Conservation (phyloP, 805 yeast genomes). For the Lipomyces spencermartinsiae region DNA sequence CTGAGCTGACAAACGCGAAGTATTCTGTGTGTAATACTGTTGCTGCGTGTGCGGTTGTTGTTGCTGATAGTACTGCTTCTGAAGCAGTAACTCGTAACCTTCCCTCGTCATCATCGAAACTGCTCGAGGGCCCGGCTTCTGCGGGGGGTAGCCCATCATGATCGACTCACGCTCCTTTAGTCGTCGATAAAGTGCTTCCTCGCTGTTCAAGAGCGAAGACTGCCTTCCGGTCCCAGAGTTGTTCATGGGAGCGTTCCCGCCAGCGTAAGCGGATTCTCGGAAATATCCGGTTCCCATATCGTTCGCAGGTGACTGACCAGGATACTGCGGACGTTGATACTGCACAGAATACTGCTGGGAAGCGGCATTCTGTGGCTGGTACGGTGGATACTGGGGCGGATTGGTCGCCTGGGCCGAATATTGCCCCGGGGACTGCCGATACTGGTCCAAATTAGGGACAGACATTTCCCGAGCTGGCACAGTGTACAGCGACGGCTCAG, state of each 20-base stretch:
- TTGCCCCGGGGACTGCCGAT: slow-evolving; percentile 4
- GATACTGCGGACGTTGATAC: slow-evolving; percentile 2
- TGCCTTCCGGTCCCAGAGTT: not conserved
- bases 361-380: not conserved
- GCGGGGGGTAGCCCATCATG: not conserved
- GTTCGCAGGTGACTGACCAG: not conserved
- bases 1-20: not conserved
- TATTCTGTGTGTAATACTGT: not conserved
- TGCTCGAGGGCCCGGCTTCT: not conserved
- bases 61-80: slow-evolving; percentile 14
- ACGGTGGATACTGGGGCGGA: not conserved
- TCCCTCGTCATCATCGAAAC: slow-evolving; percentile 24
- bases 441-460: slow-evolving; percentile 4
- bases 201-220: slow-evolving; percentile 20
- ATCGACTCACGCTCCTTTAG: slow-evolving; percentile 18
- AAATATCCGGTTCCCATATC: slow-evolving; percentile 14
- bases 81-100: slow-evolving; percentile 16
- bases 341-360: not conserved
- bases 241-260: not conserved
- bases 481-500: not conserved
- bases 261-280: slow-evolving; percentile 12
- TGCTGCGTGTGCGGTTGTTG: not conserved
- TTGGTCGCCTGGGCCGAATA: not conserved
- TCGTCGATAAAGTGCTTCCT: slow-evolving; percentile 24
- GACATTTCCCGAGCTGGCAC: not conserved